phyloP scores from a whole-genome alignment of 306 rosid species.

The Casuarina cunninghamiana region DNA sequence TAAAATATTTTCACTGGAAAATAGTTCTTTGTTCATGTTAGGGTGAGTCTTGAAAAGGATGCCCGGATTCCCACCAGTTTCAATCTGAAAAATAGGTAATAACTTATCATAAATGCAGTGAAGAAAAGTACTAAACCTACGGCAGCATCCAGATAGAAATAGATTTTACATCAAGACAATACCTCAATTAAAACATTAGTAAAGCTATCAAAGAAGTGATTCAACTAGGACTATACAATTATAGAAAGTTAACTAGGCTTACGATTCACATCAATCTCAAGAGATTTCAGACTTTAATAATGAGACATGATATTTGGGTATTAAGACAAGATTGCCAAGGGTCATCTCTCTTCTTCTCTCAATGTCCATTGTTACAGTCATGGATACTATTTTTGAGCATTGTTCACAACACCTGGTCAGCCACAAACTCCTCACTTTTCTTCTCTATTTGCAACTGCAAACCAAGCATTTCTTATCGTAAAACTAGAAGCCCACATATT shows the following conservation, averaged over 20 bases:
- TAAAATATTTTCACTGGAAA: constrained; percentile 63
- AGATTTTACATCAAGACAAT: neutral
- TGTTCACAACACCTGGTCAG: neutral
- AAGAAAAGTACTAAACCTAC: constrained; percentile 25
- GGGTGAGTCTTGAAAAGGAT: constrained; percentile 96
- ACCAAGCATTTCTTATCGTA: neutral
- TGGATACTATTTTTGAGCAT: neutral
- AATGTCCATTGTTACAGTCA: neutral
- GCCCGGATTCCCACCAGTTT: constrained; percentile 79
- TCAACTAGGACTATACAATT: too few relatives aligned
- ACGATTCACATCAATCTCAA: too few relatives aligned
- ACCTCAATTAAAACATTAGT: neutral
- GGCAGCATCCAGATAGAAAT: neutral
- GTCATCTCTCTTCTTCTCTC: neutral
- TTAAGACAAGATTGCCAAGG: neutral
- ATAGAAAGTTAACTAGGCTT: too few relatives aligned
- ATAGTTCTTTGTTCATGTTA: constrained; percentile 92
- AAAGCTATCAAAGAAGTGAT: neutral
- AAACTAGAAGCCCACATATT: neutral
- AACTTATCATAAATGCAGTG: neutral
- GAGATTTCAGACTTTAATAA: neutral
- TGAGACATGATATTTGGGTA: neutral
- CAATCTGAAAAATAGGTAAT: constrained; percentile 54
- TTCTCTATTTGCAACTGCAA: neutral
- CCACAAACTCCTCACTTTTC: neutral